A percentile compares a stretch with the other conserved stretches of the same genome.
These are phyloP conservation scores for Caloboletus inedulis DNA, from an alignment of 1,284 basidiomycete species.

Conservation along the genomic window DNA sequence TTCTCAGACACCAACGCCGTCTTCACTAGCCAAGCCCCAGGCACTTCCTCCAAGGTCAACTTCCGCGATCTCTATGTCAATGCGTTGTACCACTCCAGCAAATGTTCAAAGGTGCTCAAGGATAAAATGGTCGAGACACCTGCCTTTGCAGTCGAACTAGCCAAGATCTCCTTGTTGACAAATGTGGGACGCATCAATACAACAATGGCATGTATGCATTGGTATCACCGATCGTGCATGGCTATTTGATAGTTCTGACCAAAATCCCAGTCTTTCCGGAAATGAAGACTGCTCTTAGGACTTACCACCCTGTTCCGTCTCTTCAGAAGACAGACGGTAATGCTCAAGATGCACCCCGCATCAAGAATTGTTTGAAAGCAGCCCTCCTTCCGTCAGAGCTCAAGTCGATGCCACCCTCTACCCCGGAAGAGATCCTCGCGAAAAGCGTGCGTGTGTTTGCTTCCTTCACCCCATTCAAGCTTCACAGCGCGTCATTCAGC, in stretches of 20 bases:
- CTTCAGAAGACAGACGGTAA: constrained; percentile 64
- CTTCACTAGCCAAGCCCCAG: constrained; percentile 63
- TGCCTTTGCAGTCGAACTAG: constrained; percentile 78
- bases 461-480: neutral
- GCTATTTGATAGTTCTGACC: constrained; percentile 20
- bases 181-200: constrained; percentile 95
- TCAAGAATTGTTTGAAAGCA: constrained; percentile 74
- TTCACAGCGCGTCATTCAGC: constrained; percentile 37
- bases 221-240: constrained; percentile 12
- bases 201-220: constrained; percentile 77
- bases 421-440: constrained; percentile 66
- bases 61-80: constrained; percentile 86
- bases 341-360: constrained; percentile 68
- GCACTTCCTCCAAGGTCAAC: constrained; percentile 52
- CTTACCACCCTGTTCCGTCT: constrained; percentile 69
- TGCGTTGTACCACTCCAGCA: constrained; percentile 72
- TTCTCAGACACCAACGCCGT: constrained; percentile 68
- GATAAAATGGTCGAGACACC: constrained; percentile 82
- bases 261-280: constrained; percentile 50
- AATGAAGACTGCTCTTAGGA: constrained; percentile 68
- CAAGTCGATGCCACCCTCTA: constrained; percentile 61
- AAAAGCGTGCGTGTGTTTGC: constrained; percentile 47
- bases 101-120: constrained; percentile 84
- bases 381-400: constrained; percentile 72
- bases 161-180: constrained; percentile 81